Evolutionary conservation across 805 yeast genomes (phyloP), one percentile per base, ranked within the genome.

Genomic region (Wickerhamiella bombiphila): DNA sequence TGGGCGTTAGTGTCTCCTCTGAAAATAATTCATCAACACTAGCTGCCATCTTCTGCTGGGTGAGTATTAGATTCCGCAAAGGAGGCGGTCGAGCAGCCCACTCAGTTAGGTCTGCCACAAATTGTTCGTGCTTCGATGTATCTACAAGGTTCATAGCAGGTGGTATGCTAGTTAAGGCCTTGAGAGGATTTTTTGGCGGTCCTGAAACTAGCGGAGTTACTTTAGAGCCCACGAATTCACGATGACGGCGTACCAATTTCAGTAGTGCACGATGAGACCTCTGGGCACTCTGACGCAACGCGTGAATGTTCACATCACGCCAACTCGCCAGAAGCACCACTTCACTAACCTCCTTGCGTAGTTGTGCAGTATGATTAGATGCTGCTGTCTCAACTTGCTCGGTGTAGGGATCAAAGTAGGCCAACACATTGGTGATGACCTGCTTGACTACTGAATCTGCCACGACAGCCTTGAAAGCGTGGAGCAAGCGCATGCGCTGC

Each of bases 231-330:
- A 86, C 56, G 22, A 77, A 50, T 2, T 68, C 67, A 37, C 97
- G 71, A 54, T 81, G 91, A 55, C 83, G 83, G 41, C 85, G 69
- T 8, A 88, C 79, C 36, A 80, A 55, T 57, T 85, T 91, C 70
- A 77, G 88, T 37, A 91, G 72, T 48, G 68, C 73, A 45, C 74
- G 72, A 53, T 93, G 98, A 1, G 96, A 85, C 34, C 79, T 72
- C 45, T 83, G 74, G 4, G 98, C 91, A 58, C 95, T 82, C 58
- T 86, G 96, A 48, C 82, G 85, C 50, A 91, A 66, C 0, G 98
- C 94, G 52, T 80, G 93, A 32, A 85, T 72, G 51, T 91, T 93
- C 9, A 85, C 86, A 60, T 91, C 99, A 49, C 86, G 85, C 97
- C 97, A 93, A 51, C 94, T 81, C 1, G 98, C 96, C 13, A 91